Base-by-base conservation (phyloP, 1,139 yeast species). In the Taphrina wiesneri region DNA sequence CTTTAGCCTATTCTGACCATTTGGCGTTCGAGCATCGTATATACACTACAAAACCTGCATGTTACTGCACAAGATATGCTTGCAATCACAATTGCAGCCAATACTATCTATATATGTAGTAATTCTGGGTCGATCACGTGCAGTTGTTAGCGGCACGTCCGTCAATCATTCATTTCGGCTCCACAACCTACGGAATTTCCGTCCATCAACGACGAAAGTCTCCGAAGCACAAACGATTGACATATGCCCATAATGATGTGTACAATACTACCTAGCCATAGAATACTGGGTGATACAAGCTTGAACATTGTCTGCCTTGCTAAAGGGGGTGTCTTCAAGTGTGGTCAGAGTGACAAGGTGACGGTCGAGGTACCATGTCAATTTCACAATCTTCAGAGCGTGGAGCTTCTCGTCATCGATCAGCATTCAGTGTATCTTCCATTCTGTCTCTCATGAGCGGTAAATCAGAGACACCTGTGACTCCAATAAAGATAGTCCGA, bases 401-500 rank as follows among this genome's bases (percentile, higher is more conserved):
- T 11, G 34, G 34, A 21, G 6, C 54, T 13, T 26, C 28, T 32
- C 56, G 43, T 19, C 59, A 54, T 26, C 19, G 49, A 9, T n/a
- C 30, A 15, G 49, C 36, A 19, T 39, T 54, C 34, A 54, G 59
- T 39, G 34, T 54, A 9, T 54, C 59, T 21, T 54, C 59, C 2
- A 28, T 54, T 15, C 32, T 54, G 21, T 54, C 59, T 11, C 25
- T 54, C 23, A 19, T 54, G 34, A 39, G 59, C n/a, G 49, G 32
- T 9, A 45, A 21, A 2, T 0, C 56, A 21, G 56, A 52, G 6
- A 2, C 15, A 1, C 41, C 28, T 13, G 36, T 21, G 13, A 7
- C 47, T 6, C 49, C 59, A 7, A 54, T 54, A 17, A 54, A 1
- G 15, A 41, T 9, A 6, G 47, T 54, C 36, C 23, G 36, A 2